A percentile compares a stretch with the other conserved stretches of the same genome.
These are phyloP conservation scores for Davidsoniella australis DNA, from an alignment of 2,329 filamentous ascomycete species.

Conservation along the genomic window DNA sequence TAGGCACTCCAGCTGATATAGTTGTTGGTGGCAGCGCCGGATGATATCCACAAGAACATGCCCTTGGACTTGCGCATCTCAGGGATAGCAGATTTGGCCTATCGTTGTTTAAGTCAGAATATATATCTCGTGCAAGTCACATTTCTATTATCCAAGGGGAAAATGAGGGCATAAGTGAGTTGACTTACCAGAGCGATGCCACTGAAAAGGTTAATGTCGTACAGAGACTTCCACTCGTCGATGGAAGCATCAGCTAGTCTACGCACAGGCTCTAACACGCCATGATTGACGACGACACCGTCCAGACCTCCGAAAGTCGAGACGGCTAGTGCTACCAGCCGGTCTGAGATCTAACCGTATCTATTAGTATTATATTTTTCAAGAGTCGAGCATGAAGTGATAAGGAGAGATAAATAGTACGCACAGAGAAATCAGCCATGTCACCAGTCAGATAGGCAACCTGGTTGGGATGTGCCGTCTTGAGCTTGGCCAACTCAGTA, in stretches of 20 bases:
- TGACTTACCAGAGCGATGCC: conserved; percentile 53
- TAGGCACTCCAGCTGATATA: conserved; percentile 68
- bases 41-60: conserved; percentile 61
- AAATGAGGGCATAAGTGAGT: background rate
- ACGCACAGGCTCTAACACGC: conserved; percentile 57
- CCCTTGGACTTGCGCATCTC: conserved; percentile 52
- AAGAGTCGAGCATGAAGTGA: background rate
- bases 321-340: conserved; percentile 48
- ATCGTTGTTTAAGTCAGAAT: background rate
- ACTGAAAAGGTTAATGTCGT: conserved; percentile 79
- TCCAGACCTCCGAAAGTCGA: conserved; percentile 58
- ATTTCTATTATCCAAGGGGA: background rate
- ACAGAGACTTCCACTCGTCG: conserved; percentile 58
- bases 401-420: conserved; percentile 10
- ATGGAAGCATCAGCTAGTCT: conserved; percentile 49
- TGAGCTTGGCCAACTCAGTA: conserved; percentile 31
- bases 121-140: background rate
- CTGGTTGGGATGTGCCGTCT: conserved; percentile 32
- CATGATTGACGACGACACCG: conserved; percentile 77
- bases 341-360: conserved; percentile 21
- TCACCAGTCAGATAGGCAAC: conserved; percentile 41
- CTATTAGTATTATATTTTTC: background rate
- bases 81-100: conserved; percentile 56
- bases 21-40: conserved; percentile 50
- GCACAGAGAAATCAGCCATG: conserved; percentile 33